Conservation (phyloP, 352 stramenopile species). For the Phytophthora vignae region DNA sequence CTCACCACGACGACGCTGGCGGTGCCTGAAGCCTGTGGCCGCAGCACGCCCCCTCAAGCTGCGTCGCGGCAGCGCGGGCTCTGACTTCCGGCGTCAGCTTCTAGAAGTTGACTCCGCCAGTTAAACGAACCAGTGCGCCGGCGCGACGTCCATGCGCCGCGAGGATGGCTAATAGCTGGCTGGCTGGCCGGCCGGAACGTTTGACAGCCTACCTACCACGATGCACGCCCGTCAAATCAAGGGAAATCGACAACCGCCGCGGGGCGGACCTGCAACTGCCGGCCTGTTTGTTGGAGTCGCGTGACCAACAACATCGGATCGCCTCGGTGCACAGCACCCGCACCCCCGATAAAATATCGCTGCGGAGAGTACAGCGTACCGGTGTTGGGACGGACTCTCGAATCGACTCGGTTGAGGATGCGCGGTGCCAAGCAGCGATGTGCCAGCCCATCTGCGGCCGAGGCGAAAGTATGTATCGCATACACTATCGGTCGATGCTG, state of each 20-base stretch:
- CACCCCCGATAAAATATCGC: too few species aligned
- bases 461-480: constrained; percentile 1
- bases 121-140: constrained; percentile 1
- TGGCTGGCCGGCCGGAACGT: neutral
- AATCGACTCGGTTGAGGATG: neutral
- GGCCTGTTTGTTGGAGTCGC: neutral
- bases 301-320: neutral
- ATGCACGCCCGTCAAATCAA: constrained; percentile 6
- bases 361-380: neutral
- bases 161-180: neutral
- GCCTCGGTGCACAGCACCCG: neutral
- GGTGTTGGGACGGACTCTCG: neutral
- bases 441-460: neutral
- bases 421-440: neutral
- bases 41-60: neutral
- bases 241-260: neutral
- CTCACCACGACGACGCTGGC: too few species aligned
- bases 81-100: constrained; percentile 1
- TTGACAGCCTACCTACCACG: constrained; percentile 1
- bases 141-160: constrained; percentile 12
- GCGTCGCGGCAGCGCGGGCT: neutral
- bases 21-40: too few species aligned
- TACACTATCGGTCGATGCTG: neutral
- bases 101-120: constrained; percentile 5
- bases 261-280: neutral